phyloP scores from a whole-genome alignment of 2,329 filamentous ascomycete species.

The Talaromyces piceae region DNA sequence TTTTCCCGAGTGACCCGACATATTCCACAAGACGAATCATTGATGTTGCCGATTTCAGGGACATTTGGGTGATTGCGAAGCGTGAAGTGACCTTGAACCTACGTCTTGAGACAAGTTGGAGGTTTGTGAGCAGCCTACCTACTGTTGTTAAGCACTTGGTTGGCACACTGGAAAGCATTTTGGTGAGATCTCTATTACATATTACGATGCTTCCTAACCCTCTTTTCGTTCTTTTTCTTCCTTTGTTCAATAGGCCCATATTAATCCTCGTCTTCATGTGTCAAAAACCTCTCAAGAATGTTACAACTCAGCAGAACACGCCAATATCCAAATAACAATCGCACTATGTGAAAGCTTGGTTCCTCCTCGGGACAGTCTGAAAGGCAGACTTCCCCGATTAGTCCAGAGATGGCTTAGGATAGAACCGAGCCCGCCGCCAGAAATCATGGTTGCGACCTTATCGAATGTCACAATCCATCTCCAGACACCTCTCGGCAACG shows the following conservation, averaged over 20 bases:
- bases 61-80: conserved; percentile 4
- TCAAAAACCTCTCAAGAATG: conserved; percentile 3
- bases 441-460: conserved; percentile 1
- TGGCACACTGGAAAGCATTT: conserved; percentile 1
- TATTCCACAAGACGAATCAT: too few species aligned
- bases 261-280: background rate
- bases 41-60: background rate
- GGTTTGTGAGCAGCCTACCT: background rate
- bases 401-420: background rate
- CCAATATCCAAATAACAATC: conserved; percentile 1
- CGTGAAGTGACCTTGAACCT: conserved; percentile 4
- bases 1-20: background rate
- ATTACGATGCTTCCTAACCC: too few species aligned
- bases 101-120: background rate
- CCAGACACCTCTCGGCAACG: background rate
- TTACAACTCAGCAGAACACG: background rate
- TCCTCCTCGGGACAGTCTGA: background rate
- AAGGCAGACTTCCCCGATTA: conserved; percentile 1
- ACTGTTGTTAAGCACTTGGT: conserved; percentile 5
- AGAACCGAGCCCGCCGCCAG: conserved; percentile 7
- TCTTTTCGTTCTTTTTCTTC: background rate
- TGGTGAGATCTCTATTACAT: conserved; percentile 1
- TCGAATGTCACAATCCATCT: conserved; percentile 6
- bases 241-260: background rate
- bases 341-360: conserved; percentile 3